Base-by-base conservation (phyloP, 2,329 filamentous ascomycete species). In the Exophiala dermatitidis region DNA sequence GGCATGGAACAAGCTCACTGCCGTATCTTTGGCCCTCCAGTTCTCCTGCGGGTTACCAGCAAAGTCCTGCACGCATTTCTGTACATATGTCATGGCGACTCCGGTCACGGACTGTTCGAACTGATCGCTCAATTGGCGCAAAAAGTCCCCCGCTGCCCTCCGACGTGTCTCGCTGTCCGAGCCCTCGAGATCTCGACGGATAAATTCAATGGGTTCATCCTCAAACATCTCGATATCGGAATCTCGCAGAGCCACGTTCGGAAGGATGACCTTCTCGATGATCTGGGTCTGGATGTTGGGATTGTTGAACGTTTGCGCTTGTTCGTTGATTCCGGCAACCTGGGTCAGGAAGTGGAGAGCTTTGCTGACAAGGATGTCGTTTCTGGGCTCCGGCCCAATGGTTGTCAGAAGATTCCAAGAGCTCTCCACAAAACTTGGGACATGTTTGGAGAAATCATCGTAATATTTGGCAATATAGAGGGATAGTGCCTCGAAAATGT, bases 171-270 rank as follows among this genome's bases (percentile, higher is more conserved):
- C 93, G 50, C 86, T 94, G 70, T 98, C 93, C 1, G 93, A 96
- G 4, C 93, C 93, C 69, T 98, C 93, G 45, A 98, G 76, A 69
- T 98, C 93, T 64, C 90, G 82, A 59, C 93, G 82, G 66, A 98
- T 98, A 67, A 95, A 98, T 70, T 98, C 93, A 61, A 98, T 98
- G 0, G 93, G 93, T 73, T 98, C 94, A 67, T 98, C 94, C 68
- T 98, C 93, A 63, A 98, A 97, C 61, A 95, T 79, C 69, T 98
- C 93, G 50, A 95, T 80, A 61, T 98, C 94, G 0, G 90, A 93
- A 65, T 96, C 93, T 61, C 94, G 83, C 56, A 98, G 75, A 10
- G 86, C 86, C 54, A 98, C 82, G 65, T 98, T 98, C 6, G 93
- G 91, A 60, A 98, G 73, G 52, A 98, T 88, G 54, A 97, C 93